These are phyloP conservation scores for Vigna reflexopilosa DNA, from an alignment of 306 rosid species.

Conservation along the genomic window DNA sequence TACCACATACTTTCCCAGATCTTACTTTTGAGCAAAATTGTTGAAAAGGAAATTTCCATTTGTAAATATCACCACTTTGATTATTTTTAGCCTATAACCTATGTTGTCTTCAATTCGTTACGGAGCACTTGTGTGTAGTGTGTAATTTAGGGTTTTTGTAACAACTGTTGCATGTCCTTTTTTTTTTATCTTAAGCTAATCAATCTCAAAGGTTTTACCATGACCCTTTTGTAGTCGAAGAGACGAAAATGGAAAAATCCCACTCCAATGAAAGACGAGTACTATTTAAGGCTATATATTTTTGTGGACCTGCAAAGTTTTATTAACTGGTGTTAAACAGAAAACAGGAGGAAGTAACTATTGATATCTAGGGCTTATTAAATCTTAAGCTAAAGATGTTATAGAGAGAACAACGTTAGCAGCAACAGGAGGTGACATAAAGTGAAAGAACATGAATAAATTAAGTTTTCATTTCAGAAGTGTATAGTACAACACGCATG, in stretches of 20 bases:
- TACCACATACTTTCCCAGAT: slow-evolving; percentile 46
- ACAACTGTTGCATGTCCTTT: slow-evolving; percentile 32
- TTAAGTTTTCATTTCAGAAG: slow-evolving; percentile 24
- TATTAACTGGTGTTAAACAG: slow-evolving; percentile 34
- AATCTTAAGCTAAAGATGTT: slow-evolving; percentile 13
- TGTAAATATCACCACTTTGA: slow-evolving; percentile 41
- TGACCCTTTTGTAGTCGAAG: slow-evolving; percentile 4
- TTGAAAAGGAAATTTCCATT: slow-evolving; percentile 50
- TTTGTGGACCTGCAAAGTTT: slow-evolving; percentile 27
- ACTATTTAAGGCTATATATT: slow-evolving; percentile 29
- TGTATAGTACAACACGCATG: slow-evolving; percentile 25
- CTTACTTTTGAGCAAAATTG: slow-evolving; percentile 51
- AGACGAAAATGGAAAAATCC: slow-evolving; percentile 23
- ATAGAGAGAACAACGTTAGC: slow-evolving; percentile 19
- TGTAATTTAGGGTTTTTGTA: slow-evolving; percentile 56
- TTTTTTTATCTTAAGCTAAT: slow-evolving; percentile 9
- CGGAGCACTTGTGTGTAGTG: slow-evolving; percentile 27
- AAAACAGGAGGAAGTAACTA: slow-evolving; percentile 41
- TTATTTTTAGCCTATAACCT: slow-evolving; percentile 53
- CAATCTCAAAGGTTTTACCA: slow-evolving; percentile 11
- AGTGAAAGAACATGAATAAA: slow-evolving; percentile 9
- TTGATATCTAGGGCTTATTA: slow-evolving; percentile 40
- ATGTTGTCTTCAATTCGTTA: slow-evolving; percentile 41
- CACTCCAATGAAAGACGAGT: slow-evolving; percentile 41
- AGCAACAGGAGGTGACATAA: slow-evolving; percentile 31